phyloP scores from a whole-genome alignment of 257 asterid species.

The Linderniella brevidens region DNA sequence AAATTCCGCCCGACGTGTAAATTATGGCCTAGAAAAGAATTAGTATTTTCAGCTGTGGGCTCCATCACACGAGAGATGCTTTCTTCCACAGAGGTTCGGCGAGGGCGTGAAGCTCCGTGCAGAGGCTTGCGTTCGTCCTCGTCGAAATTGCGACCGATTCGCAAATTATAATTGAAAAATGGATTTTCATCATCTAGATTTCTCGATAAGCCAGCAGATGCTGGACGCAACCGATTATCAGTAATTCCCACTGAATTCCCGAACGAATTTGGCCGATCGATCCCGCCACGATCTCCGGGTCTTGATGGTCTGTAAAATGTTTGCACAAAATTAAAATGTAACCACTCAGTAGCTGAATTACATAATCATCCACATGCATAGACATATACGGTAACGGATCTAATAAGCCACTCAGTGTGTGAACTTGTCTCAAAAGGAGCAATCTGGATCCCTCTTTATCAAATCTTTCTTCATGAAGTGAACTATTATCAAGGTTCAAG shows the following conservation, averaged over 20 bases:
- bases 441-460: no score
- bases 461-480: no score
- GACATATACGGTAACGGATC: background rate
- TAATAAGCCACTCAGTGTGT: no score
- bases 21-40: slow-evolving; percentile 32
- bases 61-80: slow-evolving; percentile 22
- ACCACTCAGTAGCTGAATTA: background rate
- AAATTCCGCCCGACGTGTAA: slow-evolving; percentile 59
- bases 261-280: slow-evolving; percentile 59
- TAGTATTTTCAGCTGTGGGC: slow-evolving; percentile 10
- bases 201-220: slow-evolving; percentile 60
- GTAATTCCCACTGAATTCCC: slow-evolving; percentile 53
- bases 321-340: background rate
- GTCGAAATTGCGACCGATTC: slow-evolving; percentile 71
- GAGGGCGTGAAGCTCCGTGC: slow-evolving; percentile 71
- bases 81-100: slow-evolving; percentile 61
- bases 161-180: slow-evolving; percentile 33
- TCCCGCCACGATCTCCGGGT: slow-evolving; percentile 47
- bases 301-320: slow-evolving; percentile 36
- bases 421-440: no score
- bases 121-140: slow-evolving; percentile 95
- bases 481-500: slow-evolving; percentile 21
- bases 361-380: background rate
- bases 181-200: slow-evolving; percentile 59
- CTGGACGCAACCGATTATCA: slow-evolving; percentile 61